Base-by-base conservation (phyloP, 768 basidiomycete genomes). In the Guyanaporus albipodus region DNA sequence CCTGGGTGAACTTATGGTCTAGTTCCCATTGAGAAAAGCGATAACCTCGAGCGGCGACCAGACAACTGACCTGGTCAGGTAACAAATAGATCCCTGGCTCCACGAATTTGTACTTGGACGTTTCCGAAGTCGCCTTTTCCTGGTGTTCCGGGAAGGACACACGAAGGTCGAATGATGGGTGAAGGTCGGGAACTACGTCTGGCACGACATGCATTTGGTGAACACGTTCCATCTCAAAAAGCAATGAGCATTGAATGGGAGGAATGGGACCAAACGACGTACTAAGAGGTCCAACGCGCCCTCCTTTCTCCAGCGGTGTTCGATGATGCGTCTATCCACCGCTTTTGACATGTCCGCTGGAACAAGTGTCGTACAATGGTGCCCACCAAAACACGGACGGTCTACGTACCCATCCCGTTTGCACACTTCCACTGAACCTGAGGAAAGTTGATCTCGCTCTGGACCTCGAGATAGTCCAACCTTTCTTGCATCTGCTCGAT, bases 181-280 rank as follows among this genome's bases (percentile, higher is more conserved):
- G 78, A 8, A 95, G 61, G 29, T 70, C 70, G 1, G 88, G 80
- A 15, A 97, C 63, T 10, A 94, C 70, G 60, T 99, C 95, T 0
- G 95, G 94, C 2, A 96, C 74, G 47, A 98, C 83, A 40, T 83
- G 70, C 91, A 96, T 91, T 69, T 93, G 89, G 56, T 91, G 76
- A 36, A 98, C 60, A 60, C 94, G 86, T 61, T 96, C 89, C 91
- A 96, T 96, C 87, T 93, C 60, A 7, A 24, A 24, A 17, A 32
- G 10, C 8, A 27, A 19, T 40, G 24, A 36, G n/a, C 19, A n/a
- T 18, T 12, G 38, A 23, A 22, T 39, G 2, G 11, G 34, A 17
- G 11, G 4, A 23, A 3, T 19, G 19, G 8, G 11, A 23, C 12
- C 6, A 23, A 24, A 34, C 15, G 11, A 27, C 48, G 12, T 26